phyloP scores from a whole-genome alignment of 305 asterid genomes.

The Nicotiana rustica region DNA sequence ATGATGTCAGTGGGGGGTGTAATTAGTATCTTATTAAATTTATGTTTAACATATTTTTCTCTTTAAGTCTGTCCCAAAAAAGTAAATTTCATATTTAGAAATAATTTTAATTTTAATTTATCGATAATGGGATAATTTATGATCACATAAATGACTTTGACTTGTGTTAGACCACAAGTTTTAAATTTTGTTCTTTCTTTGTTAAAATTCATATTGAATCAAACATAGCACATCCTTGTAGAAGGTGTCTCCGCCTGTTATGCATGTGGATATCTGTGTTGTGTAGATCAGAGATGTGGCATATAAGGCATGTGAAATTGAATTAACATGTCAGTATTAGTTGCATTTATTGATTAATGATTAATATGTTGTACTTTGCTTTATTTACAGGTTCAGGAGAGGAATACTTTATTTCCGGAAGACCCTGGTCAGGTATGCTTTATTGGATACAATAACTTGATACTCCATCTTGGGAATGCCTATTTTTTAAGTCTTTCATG shows the following conservation, averaged over 20 bases:
- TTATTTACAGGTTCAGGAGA: conserved; percentile 55
- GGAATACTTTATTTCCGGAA: conserved; percentile 66
- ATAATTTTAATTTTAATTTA: too few relatives aligned
- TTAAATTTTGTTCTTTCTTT: too few relatives aligned
- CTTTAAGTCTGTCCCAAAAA: too few relatives aligned
- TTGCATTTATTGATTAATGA: conserved; percentile 42
- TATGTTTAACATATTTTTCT: too few relatives aligned
- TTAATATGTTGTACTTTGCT: conserved; percentile 33
- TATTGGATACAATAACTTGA: conserved; percentile 37
- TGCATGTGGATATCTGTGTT: conserved; percentile 41
- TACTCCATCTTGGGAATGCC: not conserved
- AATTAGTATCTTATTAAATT: too few relatives aligned
- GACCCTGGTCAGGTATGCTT: conserved; percentile 71
- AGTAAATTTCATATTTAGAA: too few relatives aligned
- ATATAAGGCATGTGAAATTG: conserved; percentile 40
- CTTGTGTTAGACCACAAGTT: too few relatives aligned
- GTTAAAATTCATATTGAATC: too few relatives aligned
- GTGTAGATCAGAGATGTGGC: conserved; percentile 40
- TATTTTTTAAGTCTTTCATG: not conserved
- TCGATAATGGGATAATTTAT: too few relatives aligned
- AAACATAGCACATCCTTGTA: not conserved
- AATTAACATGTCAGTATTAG: conserved; percentile 35
- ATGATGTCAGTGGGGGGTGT: not conserved
- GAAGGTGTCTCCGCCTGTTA: not conserved
- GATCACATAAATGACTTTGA: too few relatives aligned